These are phyloP conservation scores for Neonectria sp. DNA, from an alignment of 2,329 filamentous ascomycete species.

Conservation along the genomic window DNA sequence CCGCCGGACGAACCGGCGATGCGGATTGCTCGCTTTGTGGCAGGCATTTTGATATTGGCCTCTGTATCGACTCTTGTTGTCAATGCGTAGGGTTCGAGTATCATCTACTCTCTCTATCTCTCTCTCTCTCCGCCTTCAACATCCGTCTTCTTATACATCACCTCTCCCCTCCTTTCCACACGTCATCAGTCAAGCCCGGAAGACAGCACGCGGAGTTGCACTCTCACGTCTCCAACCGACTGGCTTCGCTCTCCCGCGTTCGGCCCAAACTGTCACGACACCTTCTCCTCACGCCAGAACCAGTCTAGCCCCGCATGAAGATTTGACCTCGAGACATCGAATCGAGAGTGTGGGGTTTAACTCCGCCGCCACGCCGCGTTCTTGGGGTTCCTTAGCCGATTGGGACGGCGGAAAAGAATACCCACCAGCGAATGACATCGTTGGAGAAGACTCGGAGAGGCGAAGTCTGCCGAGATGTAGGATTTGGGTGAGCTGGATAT, in stretches of 20 bases:
- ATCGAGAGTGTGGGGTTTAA: slow-evolving; percentile 15
- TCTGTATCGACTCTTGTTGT: neutral
- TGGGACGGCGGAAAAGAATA: slow-evolving; percentile 30
- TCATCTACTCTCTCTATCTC: neutral
- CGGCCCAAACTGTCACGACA: neutral
- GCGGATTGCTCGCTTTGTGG: slow-evolving; percentile 54
- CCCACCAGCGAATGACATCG: slow-evolving; percentile 4
- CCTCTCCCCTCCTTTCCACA: slow-evolving; percentile 6
- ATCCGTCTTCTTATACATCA: slow-evolving; percentile 17
- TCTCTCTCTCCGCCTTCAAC: neutral
- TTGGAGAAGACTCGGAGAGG: neutral
- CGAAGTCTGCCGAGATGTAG: slow-evolving; percentile 5
- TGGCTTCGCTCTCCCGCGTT: slow-evolving; percentile 6
- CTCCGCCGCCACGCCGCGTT: neutral
- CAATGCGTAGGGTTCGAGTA: neutral
- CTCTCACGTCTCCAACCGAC: slow-evolving; percentile 2
- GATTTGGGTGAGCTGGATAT: neutral
- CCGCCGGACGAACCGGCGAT: slow-evolving; percentile 60
- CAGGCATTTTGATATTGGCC: slow-evolving; percentile 34
- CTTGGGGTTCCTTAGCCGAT: neutral
- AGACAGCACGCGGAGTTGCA: slow-evolving; percentile 21
- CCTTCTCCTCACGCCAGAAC: slow-evolving; percentile 15
- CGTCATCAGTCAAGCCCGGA: slow-evolving; percentile 13
- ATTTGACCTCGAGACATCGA: slow-evolving; percentile 19
- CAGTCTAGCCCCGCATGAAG: slow-evolving; percentile 14